Base-by-base conservation (phyloP, 306 rosid species). In the Phaseolus lunatus region DNA sequence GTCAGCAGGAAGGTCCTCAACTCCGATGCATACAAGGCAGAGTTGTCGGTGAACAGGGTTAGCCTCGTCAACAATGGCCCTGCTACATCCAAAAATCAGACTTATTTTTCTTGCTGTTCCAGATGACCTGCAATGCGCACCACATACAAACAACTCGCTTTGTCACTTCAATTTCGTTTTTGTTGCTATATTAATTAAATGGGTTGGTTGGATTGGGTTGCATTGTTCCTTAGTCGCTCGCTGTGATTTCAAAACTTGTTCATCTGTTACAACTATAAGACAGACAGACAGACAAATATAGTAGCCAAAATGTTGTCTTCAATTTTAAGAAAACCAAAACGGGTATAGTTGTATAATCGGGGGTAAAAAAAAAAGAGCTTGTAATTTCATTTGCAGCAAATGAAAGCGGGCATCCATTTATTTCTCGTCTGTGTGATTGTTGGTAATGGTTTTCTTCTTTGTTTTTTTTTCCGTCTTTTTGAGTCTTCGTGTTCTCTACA, bases 1-100 rank as follows among this genome's bases (percentile, higher is more conserved):
- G 96, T 91, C 29, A 92, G 98, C 89, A 87, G 97, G 80, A 94
- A 91, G 86, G 98, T 94, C 37, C 90, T 94, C 67, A 91, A 90
- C 83, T 94, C 98, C 0, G 98, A 94, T 22, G 82, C 94, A 14
- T 94, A 94, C 90, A 91, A 94, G 82, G 94, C 98, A 13, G 98
- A 94, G 77, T 87, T 94, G 79, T 94, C 97, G 2, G 93, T 91
- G 29, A 85, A 94, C 88, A 82, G 96, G 84, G 98, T 91, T 33
- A 91, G 93, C 86, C 98, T 94, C 11, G 96, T 92, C 37, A 85
- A 89, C 48, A 72, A 90, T 50, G 93, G 91, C 23, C 71, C 83
- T 16, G 50, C 78, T 1, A 75, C 90, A 54, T 83, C 96, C 3
- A 94, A 94, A 85, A 70, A 43, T 19, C 82, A 81, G 53, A 68